Conservation (phyloP, 345 rosid species). For the Geranium brycei region DNA sequence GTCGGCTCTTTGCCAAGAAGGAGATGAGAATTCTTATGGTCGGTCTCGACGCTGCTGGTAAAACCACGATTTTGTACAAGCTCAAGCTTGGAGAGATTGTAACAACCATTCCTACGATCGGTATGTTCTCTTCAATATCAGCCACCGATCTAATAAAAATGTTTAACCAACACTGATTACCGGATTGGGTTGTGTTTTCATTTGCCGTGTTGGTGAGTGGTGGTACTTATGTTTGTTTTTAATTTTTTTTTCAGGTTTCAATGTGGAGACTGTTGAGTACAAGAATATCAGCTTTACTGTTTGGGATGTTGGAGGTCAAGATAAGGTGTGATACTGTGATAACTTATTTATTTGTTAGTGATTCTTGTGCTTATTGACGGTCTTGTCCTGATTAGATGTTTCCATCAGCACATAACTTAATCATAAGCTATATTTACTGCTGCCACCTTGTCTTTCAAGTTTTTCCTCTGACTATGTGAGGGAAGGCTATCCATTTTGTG, state of each 20-base stretch:
- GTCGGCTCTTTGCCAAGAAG: constrained; percentile 3
- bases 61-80: constrained; percentile 1
- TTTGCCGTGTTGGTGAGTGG: not conserved
- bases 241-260: constrained; percentile 14
- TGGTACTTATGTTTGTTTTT: not conserved
- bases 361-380: constrained; percentile 18
- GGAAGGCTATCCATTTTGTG: not conserved
- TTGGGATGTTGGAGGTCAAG: constrained; percentile 32
- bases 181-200: not conserved
- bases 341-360: not conserved
- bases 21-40: constrained; percentile 5
- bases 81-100: constrained; percentile 6
- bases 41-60: constrained; percentile 5
- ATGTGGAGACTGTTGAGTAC: constrained; percentile 30
- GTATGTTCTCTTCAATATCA: not conserved
- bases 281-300: constrained; percentile 31
- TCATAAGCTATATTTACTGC: constrained; percentile 11
- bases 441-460: not conserved
- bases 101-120: constrained; percentile 1
- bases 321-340: constrained; percentile 20
- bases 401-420: constrained; percentile 14
- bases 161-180: not conserved
- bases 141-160: not conserved
- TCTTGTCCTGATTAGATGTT: constrained; percentile 14
- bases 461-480: constrained; percentile 1